Conservation (phyloP, 164 flowering plant genomes). For the Annona cherimola region DNA sequence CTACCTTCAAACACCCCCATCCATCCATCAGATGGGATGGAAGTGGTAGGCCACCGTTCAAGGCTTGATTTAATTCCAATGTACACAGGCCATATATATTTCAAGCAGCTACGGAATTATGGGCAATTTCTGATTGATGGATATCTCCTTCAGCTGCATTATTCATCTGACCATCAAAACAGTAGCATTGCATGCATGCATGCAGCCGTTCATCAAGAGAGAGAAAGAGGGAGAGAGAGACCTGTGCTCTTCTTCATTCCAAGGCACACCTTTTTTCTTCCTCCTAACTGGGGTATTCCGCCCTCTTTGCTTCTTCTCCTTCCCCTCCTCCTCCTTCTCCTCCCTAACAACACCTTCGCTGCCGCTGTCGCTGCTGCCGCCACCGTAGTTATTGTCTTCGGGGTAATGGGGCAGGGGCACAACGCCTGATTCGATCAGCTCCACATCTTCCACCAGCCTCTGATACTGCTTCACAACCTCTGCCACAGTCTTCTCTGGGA, state of each 20-base stretch:
- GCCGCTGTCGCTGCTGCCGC: background rate
- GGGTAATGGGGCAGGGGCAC: slow-evolving; percentile 17
- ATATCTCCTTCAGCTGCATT: too few relatives aligned
- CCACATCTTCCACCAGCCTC: slow-evolving; percentile 25
- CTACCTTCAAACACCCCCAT: too few relatives aligned
- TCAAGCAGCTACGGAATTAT: too few relatives aligned
- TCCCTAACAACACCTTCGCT: background rate
- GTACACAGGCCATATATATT: too few relatives aligned
- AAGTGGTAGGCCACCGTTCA: too few relatives aligned
- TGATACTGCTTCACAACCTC: slow-evolving; percentile 28
- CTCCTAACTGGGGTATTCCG: background rate
- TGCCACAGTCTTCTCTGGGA: slow-evolving; percentile 28
- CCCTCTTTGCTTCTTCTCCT: slow-evolving; percentile 7
- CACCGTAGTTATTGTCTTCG: background rate
- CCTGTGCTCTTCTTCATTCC: slow-evolving; percentile 44
- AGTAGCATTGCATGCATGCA: too few relatives aligned
- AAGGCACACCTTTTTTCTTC: slow-evolving; percentile 19
- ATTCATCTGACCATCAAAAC: too few relatives aligned
- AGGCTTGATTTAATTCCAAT: too few relatives aligned
- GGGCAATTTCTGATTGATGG: too few relatives aligned
- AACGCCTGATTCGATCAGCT: slow-evolving; percentile 23
- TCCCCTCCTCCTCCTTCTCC: slow-evolving; percentile 5
- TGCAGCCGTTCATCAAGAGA: background rate
- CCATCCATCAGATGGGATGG: too few relatives aligned
- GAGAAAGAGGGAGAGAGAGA: slow-evolving; percentile 5